phyloP scores from a whole-genome alignment of 176 grass and related monocot species.

The Avena insularis region DNA sequence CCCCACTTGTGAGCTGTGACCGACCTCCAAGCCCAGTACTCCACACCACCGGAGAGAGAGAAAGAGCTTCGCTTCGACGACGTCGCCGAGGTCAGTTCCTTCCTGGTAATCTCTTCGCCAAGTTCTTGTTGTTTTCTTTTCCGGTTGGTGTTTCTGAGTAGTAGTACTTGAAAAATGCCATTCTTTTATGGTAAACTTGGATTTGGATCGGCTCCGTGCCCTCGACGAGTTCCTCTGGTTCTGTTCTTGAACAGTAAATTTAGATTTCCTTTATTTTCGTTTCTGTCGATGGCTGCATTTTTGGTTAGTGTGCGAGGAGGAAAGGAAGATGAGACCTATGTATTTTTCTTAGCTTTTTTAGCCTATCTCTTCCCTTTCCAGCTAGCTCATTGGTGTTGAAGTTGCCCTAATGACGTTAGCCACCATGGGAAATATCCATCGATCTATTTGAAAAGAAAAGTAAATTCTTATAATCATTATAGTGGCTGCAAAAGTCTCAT shows the following conservation, averaged over 20 bases:
- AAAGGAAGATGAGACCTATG: not conserved
- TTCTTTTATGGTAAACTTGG: not conserved
- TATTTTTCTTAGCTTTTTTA: too few relatives aligned
- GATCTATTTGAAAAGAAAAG: too few relatives aligned
- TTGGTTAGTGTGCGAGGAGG: not conserved
- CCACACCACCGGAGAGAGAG: not conserved
- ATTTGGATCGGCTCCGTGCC: not conserved
- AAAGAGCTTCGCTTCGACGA: not conserved
- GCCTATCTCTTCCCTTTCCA: too few relatives aligned
- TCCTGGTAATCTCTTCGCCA: not conserved
- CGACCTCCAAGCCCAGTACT: not conserved
- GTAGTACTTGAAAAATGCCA: not conserved
- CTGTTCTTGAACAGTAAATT: not conserved
- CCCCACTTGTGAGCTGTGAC: not conserved
- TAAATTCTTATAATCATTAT: too few relatives aligned
- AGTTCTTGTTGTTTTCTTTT: slow-evolving; percentile 1
- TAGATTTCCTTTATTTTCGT: not conserved
- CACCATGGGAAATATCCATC: too few relatives aligned
- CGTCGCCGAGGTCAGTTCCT: slow-evolving; percentile 33
- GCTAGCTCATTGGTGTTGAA: too few relatives aligned
- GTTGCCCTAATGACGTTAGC: too few relatives aligned
- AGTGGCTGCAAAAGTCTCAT: too few relatives aligned
- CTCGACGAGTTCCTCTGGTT: not conserved
- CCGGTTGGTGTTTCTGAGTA: not conserved
- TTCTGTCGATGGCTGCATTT: not conserved